These are phyloP conservation scores for Mayamaea pseudoterrestris DNA, from an alignment of 108 stramenopile genomes.

Conservation along the genomic window DNA sequence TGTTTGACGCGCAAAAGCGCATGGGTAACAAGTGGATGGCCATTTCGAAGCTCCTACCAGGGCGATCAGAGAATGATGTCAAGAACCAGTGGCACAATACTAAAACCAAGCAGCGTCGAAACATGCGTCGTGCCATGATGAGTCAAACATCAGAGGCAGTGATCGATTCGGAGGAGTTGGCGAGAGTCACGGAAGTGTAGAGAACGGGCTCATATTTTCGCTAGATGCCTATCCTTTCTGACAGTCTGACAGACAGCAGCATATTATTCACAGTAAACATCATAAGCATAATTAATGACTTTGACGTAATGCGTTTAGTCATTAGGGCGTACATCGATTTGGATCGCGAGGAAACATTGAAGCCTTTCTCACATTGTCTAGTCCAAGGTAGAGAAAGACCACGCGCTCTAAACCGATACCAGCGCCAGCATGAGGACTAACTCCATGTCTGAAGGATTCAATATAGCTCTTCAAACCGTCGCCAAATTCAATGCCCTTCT, in stretches of 20 bases:
- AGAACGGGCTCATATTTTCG: too few species aligned
- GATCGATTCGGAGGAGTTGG: too few species aligned
- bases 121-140: background rate
- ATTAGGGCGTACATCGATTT: slow-evolving; percentile 85
- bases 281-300: too few species aligned
- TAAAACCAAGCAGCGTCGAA: slow-evolving; percentile 15
- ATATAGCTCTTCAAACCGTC: slow-evolving; percentile 75
- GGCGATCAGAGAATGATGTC: slow-evolving; percentile 84
- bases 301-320: too few species aligned
- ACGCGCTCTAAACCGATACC: slow-evolving; percentile 95
- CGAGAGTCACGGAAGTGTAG: too few species aligned
- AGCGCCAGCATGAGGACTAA: slow-evolving; percentile 89
- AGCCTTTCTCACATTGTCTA: slow-evolving; percentile 96
- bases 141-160: too few species aligned
- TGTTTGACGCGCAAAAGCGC: slow-evolving; percentile 36
- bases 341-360: slow-evolving; percentile 98
- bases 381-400: slow-evolving; percentile 90
- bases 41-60: slow-evolving; percentile 81
- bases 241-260: too few species aligned
- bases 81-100: slow-evolving; percentile 89
- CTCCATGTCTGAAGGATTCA: slow-evolving; percentile 82
- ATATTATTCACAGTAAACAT: too few species aligned
- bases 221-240: too few species aligned
- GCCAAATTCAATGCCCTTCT: slow-evolving; percentile 81
- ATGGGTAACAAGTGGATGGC: slow-evolving; percentile 77